phyloP scores from a whole-genome alignment of 2,329 filamentous ascomycete species.

The Hypoxylon sp. region DNA sequence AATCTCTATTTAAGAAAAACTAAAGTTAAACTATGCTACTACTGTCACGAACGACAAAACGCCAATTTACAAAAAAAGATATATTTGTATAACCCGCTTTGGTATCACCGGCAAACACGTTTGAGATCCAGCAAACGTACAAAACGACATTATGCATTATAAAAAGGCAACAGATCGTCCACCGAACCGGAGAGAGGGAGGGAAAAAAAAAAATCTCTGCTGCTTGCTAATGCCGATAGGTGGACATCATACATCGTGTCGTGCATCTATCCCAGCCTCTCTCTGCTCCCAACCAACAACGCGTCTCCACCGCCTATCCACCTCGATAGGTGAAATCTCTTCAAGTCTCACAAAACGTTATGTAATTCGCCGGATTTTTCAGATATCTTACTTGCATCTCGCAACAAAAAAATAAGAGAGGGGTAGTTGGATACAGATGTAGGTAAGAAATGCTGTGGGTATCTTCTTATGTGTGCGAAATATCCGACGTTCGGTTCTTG shows the following conservation, averaged over 20 bases:
- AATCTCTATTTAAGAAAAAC: neutral
- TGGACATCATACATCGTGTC: conserved; percentile 21
- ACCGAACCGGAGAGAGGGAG: conserved; percentile 14
- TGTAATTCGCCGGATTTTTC: conserved; percentile 26
- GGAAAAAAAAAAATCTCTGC: conserved; percentile 13
- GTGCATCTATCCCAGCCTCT: conserved; percentile 30
- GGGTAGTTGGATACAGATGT: conserved; percentile 5
- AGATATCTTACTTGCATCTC: conserved; percentile 3
- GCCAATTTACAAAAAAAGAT: conserved; percentile 14
- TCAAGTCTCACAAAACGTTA: conserved; percentile 22
- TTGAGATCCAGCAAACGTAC: conserved; percentile 28
- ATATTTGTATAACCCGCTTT: conserved; percentile 18
- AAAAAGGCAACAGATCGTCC: no score
- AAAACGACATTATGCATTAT: conserved; percentile 12
- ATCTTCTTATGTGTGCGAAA: conserved; percentile 29
- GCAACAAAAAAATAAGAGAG: conserved; percentile 1
- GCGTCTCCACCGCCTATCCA: conserved; percentile 30
- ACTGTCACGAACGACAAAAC: conserved; percentile 7
- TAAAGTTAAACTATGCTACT: conserved; percentile 3
- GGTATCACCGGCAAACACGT: conserved; percentile 38
- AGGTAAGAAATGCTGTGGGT: conserved; percentile 27
- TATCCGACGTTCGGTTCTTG: conserved; percentile 16
- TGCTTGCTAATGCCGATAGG: conserved; percentile 15
- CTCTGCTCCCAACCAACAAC: conserved; percentile 12
- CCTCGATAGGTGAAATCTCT: conserved; percentile 15